Base-by-base conservation (phyloP, 768 basidiomycete genomes). In the Tricholoma furcatifolium region DNA sequence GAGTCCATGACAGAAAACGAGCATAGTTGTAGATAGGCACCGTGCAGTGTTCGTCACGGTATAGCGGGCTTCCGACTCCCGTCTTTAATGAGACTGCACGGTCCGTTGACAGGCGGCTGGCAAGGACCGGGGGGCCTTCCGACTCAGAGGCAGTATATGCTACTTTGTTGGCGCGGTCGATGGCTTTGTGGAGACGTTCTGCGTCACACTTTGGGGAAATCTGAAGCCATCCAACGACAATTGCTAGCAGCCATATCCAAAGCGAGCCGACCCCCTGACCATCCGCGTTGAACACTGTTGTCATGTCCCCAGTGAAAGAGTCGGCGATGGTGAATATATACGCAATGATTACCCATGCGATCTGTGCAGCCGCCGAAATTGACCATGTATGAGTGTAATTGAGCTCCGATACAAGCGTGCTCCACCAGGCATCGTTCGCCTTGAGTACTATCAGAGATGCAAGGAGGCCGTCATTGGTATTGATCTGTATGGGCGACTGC, bases 181-280 rank as follows among this genome's bases (percentile, higher is more conserved):
- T 38, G 6, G 71, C 72, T 12, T 59, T 54, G 24, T 45, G 38
- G 9, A 77, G 55, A 3, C 72, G 72, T 1, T 30, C 30, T 8
- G 61, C 60, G 54, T 75, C 70, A 36, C 70, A 77, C 62, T 75
- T 77, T 0, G 76, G 77, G 2, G 71, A 70, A 10, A 77, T 63
- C 39, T 70, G 63, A 17, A 79, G 60, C 76, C 77, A 78, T 2
- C 76, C 74, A 10, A 71, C 59, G 15, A 75, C 69, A 9, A 79
- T 62, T 0, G 77, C 70, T 6, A 77, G 45, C 6, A 79, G 61
- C 76, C 76, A 79, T 17, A 79, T 63, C 74, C 73, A 79, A 10
- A 69, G 60, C 2, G 73, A 72, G 1, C 75, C 74, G 3, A 73
- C 71, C 8, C 63, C 73, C 44, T 76, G 65, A 0, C 76, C 78